A percentile compares a stretch with the other conserved stretches of the same genome.
phyloP scores from a whole-genome alignment of 352 stramenopile genomes.

The Blastocystis sp. region DNA sequence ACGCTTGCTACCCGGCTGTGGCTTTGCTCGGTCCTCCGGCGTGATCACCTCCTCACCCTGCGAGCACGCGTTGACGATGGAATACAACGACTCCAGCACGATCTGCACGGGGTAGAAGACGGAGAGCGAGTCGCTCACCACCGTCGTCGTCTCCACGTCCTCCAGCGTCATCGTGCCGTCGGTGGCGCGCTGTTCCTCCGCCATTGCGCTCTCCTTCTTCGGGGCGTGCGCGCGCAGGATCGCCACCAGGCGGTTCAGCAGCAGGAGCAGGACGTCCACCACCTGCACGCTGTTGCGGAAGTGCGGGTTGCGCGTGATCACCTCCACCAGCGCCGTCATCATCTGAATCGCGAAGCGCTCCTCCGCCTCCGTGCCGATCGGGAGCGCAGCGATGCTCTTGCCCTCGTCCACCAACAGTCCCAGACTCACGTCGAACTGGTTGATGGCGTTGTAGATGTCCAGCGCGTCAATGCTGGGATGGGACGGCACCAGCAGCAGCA shows the following conservation, averaged over 20 bases:
- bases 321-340: conserved; percentile 57
- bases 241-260: conserved; percentile 22
- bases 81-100: conserved; percentile 17
- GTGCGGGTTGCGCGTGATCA: conserved; percentile 32
- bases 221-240: conserved; percentile 18
- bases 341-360: conserved; percentile 3
- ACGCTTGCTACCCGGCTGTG: conserved; percentile 49
- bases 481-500: conserved; percentile 11
- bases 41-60: not conserved
- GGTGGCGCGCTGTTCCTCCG: not conserved
- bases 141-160: not conserved
- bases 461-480: conserved; percentile 24
- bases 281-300: conserved; percentile 7
- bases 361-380: not conserved
- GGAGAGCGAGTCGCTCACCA: conserved; percentile 23
- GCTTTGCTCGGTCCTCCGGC: not conserved
- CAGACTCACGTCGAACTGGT: conserved; percentile 20
- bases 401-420: conserved; percentile 37
- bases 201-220: not conserved
- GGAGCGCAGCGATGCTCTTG: not conserved
- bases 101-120: conserved; percentile 67
- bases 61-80: not conserved
- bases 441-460: conserved; percentile 43
- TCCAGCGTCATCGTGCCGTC: conserved; percentile 28
- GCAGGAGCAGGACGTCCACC: conserved; percentile 10